Evolutionary conservation across 2,329 filamentous ascomycete species (phyloP), one percentile per base, ranked within the genome.

Genomic region (Teratosphaeria destructans): DNA sequence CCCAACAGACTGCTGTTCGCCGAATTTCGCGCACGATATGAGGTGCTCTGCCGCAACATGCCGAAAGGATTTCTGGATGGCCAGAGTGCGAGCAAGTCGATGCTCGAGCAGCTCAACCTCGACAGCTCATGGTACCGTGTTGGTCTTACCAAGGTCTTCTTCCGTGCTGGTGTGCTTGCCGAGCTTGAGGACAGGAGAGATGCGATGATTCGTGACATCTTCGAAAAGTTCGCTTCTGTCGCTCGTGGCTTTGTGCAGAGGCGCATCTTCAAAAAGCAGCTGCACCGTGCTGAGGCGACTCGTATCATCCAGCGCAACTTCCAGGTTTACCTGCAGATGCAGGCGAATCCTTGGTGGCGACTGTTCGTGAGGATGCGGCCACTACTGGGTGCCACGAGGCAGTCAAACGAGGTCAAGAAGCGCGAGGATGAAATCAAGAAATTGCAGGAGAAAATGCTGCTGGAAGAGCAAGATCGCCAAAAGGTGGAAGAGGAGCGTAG

Each of bases 141-240:
- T 60, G 94, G 94, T 67, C 79, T 96, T 60, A 96, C 91, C 27
- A 99, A 99, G 74, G 93, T 99, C 12, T 99, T 99, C 77, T 99
- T 99, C 81, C 84, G 95, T 63, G 91, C 94, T 52, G 94, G 94
- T 61, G 93, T 99, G 2, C 82, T 99, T 54, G 94, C 94, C 43
- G 94, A 99, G 73, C 80, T 99, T 14, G 94, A 99, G 82, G 95
- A 97, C 74, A 89, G 95, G 72, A 87, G 94, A 59, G 94, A 99
- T 72, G 82, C 89, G 2, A 81, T 99, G 23, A 97, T 99, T 66
- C 88, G 89, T 7, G 88, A 96, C 64, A 96, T 99, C 71, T 92
- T 99, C 83, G 85, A 88, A 47, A 85, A 86, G 35, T 99, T 99
- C 72, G 95, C 99, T 70, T 94, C 92, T 0, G 81, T 95, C 57